These are phyloP conservation scores for Penicillium roqueforti DNA, from an alignment of 495 filamentous ascomycete genomes.

Conservation along the genomic window DNA sequence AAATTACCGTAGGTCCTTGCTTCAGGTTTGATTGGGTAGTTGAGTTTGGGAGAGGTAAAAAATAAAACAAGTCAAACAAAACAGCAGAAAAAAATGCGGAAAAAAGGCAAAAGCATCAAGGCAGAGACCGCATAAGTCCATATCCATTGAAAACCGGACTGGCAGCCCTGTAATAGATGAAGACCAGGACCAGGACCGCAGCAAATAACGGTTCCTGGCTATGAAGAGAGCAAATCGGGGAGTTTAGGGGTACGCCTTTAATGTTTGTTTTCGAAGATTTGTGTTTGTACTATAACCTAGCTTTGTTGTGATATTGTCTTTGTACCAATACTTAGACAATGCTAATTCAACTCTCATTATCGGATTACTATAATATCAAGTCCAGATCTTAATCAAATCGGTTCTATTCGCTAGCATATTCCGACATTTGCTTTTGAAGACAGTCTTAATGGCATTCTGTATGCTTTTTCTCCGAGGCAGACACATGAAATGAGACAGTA, in stretches of 20 bases:
- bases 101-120: neutral
- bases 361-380: conserved; percentile 1
- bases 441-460: conserved; percentile 22
- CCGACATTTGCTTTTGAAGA: neutral
- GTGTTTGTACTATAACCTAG: neutral
- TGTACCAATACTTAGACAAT: neutral
- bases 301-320: neutral
- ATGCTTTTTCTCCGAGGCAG: conserved; percentile 4
- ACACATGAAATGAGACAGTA: neutral
- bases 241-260: conserved; percentile 13
- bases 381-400: neutral
- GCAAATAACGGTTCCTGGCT: conserved; percentile 26
- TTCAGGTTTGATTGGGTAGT: neutral
- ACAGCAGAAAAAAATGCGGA: neutral
- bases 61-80: neutral
- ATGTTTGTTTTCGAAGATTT: neutral
- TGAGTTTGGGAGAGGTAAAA: neutral
- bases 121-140: conserved; percentile 1
- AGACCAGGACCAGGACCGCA: conserved; percentile 17
- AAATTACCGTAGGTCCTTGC: neutral
- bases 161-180: conserved; percentile 16
- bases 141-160: conserved; percentile 10
- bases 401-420: neutral
- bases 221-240: conserved; percentile 21
- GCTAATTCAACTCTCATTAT: neutral